These are phyloP conservation scores for Coccomyxa subellipsoidea DNA, from an alignment of 163 green algal species.

Conservation along the genomic window DNA sequence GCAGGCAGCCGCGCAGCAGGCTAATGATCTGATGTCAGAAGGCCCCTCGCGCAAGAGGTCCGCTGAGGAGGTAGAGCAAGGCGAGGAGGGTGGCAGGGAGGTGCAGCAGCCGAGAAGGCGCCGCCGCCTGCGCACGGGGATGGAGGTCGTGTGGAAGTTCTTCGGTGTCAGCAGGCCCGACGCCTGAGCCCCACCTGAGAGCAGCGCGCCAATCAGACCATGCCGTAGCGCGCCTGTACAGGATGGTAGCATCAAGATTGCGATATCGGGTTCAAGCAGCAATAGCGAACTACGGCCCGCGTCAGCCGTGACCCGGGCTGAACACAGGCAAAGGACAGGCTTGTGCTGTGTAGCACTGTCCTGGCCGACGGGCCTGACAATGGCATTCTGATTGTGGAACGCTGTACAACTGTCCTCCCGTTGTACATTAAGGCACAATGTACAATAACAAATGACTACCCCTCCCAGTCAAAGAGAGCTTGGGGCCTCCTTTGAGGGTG, in stretches of 20 bases:
- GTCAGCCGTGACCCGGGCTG: too few species aligned
- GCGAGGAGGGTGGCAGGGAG: neutral
- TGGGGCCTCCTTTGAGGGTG: neutral
- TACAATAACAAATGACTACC: neutral
- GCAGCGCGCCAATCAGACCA: too few species aligned
- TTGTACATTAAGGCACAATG: neutral
- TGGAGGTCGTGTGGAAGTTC: neutral
- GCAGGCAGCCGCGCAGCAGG: neutral
- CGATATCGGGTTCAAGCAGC: too few species aligned
- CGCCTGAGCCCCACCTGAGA: too few species aligned
- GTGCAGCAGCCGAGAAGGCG: neutral
- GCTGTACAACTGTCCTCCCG: neutral
- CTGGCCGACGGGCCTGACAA: too few species aligned
- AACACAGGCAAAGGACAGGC: too few species aligned
- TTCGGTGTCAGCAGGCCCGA: neutral
- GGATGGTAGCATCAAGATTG: too few species aligned
- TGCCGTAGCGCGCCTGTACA: too few species aligned
- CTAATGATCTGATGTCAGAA: neutral
- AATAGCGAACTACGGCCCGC: too few species aligned
- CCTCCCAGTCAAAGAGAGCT: neutral
- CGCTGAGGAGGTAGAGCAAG: neutral
- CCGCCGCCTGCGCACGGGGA: neutral
- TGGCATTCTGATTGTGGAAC: too few species aligned
- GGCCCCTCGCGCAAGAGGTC: neutral
- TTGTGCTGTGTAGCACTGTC: too few species aligned